Percentiles rank a stretch among this genome's conserved stretches.
phyloP scores from a whole-genome alignment of 2,329 filamentous ascomycete genomes.

The Ascocoryne sarcoides region DNA sequence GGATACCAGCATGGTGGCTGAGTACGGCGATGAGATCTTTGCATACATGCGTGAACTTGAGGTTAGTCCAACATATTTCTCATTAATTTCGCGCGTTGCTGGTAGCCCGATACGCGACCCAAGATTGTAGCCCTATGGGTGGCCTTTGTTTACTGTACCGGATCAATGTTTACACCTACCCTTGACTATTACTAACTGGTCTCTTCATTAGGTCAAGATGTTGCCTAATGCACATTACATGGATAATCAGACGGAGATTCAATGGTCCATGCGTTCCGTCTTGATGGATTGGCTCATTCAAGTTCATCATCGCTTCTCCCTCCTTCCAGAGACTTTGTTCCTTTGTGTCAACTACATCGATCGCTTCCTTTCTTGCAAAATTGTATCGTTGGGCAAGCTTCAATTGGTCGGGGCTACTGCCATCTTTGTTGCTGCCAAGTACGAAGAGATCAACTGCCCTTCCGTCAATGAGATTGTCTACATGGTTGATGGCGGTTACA shows the following conservation, averaged over 20 bases:
- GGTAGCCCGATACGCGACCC: slow-evolving; percentile 4
- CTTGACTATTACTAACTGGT: slow-evolving; percentile 21
- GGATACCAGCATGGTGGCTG: slow-evolving; percentile 96
- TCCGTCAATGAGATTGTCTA: slow-evolving; percentile 93
- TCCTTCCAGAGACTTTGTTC: slow-evolving; percentile 92
- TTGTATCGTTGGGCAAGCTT: slow-evolving; percentile 88
- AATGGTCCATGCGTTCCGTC: slow-evolving; percentile 97
- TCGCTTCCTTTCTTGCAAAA: slow-evolving; percentile 87
- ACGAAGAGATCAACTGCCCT: slow-evolving; percentile 97
- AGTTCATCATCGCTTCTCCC: slow-evolving; percentile 82
- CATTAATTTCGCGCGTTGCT: slow-evolving; percentile 6
- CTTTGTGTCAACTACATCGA: slow-evolving; percentile 95
- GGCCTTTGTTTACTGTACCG: not conserved
- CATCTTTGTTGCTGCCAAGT: slow-evolving; percentile 92
- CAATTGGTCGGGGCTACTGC: slow-evolving; percentile 95
- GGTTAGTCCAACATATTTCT: slow-evolving; percentile 40
- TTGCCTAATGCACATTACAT: slow-evolving; percentile 90
- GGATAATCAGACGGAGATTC: slow-evolving; percentile 93
- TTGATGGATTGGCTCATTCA: slow-evolving; percentile 98
- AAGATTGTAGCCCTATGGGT: too few relatives aligned
- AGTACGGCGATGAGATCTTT: slow-evolving; percentile 95
- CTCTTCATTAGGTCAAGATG: slow-evolving; percentile 54
- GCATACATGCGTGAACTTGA: slow-evolving; percentile 84
- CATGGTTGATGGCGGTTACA: slow-evolving; percentile 94
- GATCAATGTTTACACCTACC: slow-evolving; percentile 11